These are phyloP conservation scores for Emergomyces orientalis DNA, from an alignment of 2,329 filamentous ascomycete genomes.

Conservation along the genomic window DNA sequence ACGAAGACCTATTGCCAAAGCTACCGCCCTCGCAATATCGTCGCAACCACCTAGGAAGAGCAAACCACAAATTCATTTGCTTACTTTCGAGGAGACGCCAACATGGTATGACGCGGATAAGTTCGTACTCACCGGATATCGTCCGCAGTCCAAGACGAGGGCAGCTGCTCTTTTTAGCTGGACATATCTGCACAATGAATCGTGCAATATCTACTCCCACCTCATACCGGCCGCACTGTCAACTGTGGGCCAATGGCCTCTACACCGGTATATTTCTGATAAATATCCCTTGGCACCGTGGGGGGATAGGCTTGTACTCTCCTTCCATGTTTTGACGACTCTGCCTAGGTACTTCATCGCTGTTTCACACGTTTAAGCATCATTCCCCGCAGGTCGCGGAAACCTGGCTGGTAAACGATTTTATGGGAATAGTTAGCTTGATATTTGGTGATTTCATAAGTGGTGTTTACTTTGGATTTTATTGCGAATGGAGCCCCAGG, in stretches of 20 bases:
- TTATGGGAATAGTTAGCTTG: conserved; percentile 28
- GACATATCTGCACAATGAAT: conserved; percentile 38
- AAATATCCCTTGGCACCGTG: neutral
- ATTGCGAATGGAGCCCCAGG: conserved; percentile 22
- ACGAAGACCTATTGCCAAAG: neutral
- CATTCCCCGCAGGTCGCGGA: conserved; percentile 23
- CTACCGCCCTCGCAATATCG: neutral
- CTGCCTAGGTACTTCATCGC: conserved; percentile 27
- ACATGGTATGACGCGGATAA: conserved; percentile 38
- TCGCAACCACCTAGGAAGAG: neutral
- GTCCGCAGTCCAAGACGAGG: conserved; percentile 33
- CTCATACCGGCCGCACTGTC: conserved; percentile 37
- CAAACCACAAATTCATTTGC: conserved; percentile 14
- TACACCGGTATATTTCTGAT: neutral
- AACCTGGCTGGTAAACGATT: conserved; percentile 25
- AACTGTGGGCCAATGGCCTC: conserved; percentile 5
- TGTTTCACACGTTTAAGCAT: conserved; percentile 29
- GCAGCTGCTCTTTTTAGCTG: conserved; percentile 33
- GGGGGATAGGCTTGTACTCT: conserved; percentile 16
- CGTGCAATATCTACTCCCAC: conserved; percentile 38
- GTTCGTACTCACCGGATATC: conserved; percentile 37
- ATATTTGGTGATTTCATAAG: conserved; percentile 28
- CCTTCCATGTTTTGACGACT: conserved; percentile 21
- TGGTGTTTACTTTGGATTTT: conserved; percentile 30
- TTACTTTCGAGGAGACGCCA: conserved; percentile 32